Evolutionary conservation across 129 eudicot species (phyloP).

Genomic region (Glebionis coronaria): DNA sequence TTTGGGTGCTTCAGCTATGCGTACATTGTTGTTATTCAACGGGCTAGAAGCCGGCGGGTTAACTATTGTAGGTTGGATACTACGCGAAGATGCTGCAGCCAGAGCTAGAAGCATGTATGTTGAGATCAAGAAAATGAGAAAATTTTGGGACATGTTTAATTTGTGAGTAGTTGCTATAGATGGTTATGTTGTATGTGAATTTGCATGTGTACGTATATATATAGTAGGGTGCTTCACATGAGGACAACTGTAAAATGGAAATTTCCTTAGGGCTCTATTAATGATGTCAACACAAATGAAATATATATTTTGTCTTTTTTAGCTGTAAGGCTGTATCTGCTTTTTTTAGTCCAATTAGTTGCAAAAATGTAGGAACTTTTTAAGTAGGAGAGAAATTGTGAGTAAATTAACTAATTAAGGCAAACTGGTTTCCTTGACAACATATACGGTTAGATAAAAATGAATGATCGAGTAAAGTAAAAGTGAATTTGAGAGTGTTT

Average conservation of each 20-base stretch:
- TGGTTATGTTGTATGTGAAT: background rate
- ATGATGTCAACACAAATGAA: constrained; percentile 25
- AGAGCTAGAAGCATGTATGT: constrained; percentile 21
- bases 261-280: constrained; percentile 17
- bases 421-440: no score
- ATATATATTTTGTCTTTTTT: constrained; percentile 21
- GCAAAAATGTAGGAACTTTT: no score
- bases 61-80: constrained; percentile 12
- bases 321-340: no score
- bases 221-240: constrained; percentile 11
- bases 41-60: constrained; percentile 16
- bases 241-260: constrained; percentile 25
- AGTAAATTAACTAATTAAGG: no score
- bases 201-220: background rate
- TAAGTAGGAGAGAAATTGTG: no score
- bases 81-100: background rate
- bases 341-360: no score
- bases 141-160: constrained; percentile 28
- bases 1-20: constrained; percentile 30
- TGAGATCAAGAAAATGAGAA: constrained; percentile 31
- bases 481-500: no score
- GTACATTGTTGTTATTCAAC: background rate
- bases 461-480: no score
- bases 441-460: no score
- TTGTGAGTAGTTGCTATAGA: constrained; percentile 3